These are phyloP conservation scores for Stephanodiscus minutulus DNA, from an alignment of 108 stramenopile genomes.

Conservation along the genomic window DNA sequence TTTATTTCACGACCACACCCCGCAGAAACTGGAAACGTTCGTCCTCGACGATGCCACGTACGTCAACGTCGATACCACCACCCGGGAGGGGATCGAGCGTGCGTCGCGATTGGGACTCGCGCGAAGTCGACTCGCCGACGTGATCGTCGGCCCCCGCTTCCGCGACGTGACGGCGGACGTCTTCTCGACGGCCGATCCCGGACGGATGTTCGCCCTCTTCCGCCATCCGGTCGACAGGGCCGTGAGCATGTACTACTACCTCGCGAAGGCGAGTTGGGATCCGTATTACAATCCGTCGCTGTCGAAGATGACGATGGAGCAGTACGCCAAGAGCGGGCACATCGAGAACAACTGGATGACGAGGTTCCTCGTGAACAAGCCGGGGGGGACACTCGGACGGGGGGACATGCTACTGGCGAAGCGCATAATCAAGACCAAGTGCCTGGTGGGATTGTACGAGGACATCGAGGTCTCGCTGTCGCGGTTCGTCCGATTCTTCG, in stretches of 20 bases:
- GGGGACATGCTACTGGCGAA: conserved; percentile 51
- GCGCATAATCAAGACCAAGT: conserved; percentile 42
- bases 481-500: conserved; percentile 53
- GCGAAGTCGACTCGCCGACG: conserved; percentile 38
- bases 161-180: conserved; percentile 32
- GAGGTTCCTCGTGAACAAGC: conserved; percentile 35
- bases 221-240: conserved; percentile 58
- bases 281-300: conserved; percentile 46
- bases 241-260: conserved; percentile 49
- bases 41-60: conserved; percentile 37
- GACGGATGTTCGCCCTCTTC: conserved; percentile 50
- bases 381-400: conserved; percentile 32
- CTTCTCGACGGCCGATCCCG: conserved; percentile 22
- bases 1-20: no score
- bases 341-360: conserved; percentile 68
- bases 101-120: conserved; percentile 47
- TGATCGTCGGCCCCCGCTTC: conserved; percentile 43
- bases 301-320: conserved; percentile 43
- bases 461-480: conserved; percentile 40
- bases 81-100: conserved; percentile 39
- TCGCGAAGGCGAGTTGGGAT: conserved; percentile 46
- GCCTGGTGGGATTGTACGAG: conserved; percentile 49
- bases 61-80: conserved; percentile 55
- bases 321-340: conserved; percentile 46
- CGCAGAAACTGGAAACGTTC: conserved; percentile 33